These are phyloP conservation scores for Globisporangium recalcitrans DNA, from an alignment of 352 stramenopile species.

Conservation along the genomic window DNA sequence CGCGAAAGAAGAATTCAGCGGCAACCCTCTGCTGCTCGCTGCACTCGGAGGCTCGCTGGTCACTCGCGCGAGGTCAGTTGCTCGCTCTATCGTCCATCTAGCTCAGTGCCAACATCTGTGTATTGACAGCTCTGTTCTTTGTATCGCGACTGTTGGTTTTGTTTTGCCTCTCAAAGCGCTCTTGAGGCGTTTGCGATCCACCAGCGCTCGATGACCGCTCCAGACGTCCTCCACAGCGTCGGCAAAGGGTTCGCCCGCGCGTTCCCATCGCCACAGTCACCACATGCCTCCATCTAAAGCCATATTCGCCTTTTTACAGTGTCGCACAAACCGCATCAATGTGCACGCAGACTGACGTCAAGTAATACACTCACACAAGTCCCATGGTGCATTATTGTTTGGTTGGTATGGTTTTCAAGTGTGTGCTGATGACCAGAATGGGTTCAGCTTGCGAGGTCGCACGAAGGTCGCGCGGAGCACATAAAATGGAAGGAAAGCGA, in stretches of 20 bases:
- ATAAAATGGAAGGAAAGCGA: slow-evolving; percentile 12
- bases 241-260: slow-evolving; percentile 50
- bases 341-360: neutral
- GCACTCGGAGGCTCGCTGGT: slow-evolving; percentile 74
- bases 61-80: slow-evolving; percentile 61
- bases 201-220: slow-evolving; percentile 76
- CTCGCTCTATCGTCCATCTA: neutral
- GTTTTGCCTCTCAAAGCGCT: slow-evolving; percentile 21
- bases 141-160: neutral
- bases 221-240: slow-evolving; percentile 70
- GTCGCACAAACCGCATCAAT: neutral
- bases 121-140: neutral
- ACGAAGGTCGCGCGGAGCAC: slow-evolving; percentile 8
- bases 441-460: neutral
- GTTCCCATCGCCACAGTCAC: slow-evolving; percentile 20
- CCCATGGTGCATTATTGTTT: no score
- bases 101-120: no score
- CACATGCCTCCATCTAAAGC: slow-evolving; percentile 7
- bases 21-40: slow-evolving; percentile 61
- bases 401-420: no score
- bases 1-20: slow-evolving; percentile 23
- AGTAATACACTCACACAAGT: neutral
- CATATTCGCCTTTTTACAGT: neutral
- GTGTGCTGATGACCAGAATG: slow-evolving; percentile 3
- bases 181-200: slow-evolving; percentile 64